phyloP scores from a whole-genome alignment of 208 protist genomes.

The Leishmania arabica region DNA sequence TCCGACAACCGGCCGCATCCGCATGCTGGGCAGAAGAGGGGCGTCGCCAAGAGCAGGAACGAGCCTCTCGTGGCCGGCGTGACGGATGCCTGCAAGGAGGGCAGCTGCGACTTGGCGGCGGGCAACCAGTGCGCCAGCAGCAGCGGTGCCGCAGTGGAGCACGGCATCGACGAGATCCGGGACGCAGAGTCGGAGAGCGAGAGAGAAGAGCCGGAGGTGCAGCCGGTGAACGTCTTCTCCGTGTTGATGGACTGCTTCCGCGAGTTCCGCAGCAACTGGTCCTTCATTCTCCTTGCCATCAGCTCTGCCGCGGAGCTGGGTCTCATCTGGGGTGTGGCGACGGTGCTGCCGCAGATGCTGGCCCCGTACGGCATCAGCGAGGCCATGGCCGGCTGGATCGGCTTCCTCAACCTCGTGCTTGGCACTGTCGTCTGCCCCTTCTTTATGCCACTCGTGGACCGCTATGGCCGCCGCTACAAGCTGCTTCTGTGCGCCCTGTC shows the following conservation, averaged over 20 bases:
- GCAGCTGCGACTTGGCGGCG: background rate
- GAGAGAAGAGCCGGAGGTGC: slow-evolving; percentile 42
- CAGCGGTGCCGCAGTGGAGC: background rate
- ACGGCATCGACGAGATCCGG: background rate
- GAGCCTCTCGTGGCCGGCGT: background rate
- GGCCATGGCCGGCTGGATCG: slow-evolving; percentile 62
- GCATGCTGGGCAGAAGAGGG: background rate
- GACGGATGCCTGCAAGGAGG: background rate
- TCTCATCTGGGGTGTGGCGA: slow-evolving; percentile 74
- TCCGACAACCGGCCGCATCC: background rate
- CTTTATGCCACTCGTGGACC: slow-evolving; percentile 60
- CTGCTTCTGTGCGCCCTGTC: slow-evolving; percentile 47
- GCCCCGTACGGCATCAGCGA: slow-evolving; percentile 66
- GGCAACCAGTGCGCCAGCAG: background rate
- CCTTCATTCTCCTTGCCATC: slow-evolving; percentile 63
- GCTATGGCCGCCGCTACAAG: slow-evolving; percentile 55
- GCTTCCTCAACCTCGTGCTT: slow-evolving; percentile 69
- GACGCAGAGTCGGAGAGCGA: background rate
- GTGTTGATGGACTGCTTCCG: slow-evolving; percentile 64
- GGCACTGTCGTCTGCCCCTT: slow-evolving; percentile 69
- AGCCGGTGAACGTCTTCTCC: slow-evolving; percentile 69
- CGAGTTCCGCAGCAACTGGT: slow-evolving; percentile 47
- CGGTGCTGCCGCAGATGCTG: slow-evolving; percentile 75
- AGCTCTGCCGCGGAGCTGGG: slow-evolving; percentile 67
- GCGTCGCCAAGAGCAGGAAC: background rate